Base-by-base conservation (phyloP, 2,329 filamentous ascomycete genomes). In the Botrytis byssoidea region DNA sequence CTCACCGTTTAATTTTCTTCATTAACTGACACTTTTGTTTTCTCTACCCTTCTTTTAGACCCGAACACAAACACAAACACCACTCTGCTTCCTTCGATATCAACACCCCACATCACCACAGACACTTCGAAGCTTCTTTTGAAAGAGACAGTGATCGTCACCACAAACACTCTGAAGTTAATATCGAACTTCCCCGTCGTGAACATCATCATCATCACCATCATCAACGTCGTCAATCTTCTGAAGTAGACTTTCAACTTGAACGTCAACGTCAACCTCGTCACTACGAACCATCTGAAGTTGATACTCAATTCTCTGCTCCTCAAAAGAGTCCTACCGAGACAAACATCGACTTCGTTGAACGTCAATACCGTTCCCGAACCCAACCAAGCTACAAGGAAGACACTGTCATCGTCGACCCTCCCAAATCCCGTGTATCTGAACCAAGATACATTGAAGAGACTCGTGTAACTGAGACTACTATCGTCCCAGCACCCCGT, bases 331-430 rank as follows among this genome's bases (percentile, higher is more conserved):
- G 51, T 40, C 37, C 71, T 16, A 25, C 57, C 29, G 78, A 78
- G 57, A 76, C 80, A 32, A 76, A 80, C 70, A 86, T 91, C 82
- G 90, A 92, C 84, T 82, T 88, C 78, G 88, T 88, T 81, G 90
- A 92, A 84, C 88, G 88, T 83, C 86, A 90, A 83, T 91, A 91
- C 83, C 89, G 89, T 81, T 84, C 89, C 82, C 63, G 65, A 35
- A 70, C 55, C 37, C 46, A 65, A 85, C 82, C 82, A 79, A 79
- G 78, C 71, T 81, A 83, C 80, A 81, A 78, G 79, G 81, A 79
- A 74, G 76, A 79, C 37, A 66, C 76, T 69, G 71, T 75, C 81
- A 92, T 88, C 85, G 89, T 88, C 83, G 90, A 88, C 83, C 83
- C 83, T 82, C 83, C 86, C 79, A 81, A 81, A 75, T 80, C 79